Evolutionary conservation across 179 eudicot species (phyloP), one percentile per base, ranked within the genome.

Genomic region (Gypsophila paniculata): DNA sequence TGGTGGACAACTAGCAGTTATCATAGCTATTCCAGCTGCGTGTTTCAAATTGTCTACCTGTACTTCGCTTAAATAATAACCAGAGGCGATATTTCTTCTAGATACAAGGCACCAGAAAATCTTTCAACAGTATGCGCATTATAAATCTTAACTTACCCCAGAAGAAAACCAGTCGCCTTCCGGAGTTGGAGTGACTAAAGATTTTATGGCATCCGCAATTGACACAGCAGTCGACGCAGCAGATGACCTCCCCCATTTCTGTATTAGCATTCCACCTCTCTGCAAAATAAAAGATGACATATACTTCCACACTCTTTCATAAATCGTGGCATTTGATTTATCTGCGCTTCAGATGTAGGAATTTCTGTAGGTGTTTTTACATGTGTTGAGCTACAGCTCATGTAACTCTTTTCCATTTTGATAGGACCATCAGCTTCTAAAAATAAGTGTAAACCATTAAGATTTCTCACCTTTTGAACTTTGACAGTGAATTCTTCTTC

Each of bases 241-340:
- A 52, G 99, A 94, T 48, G 99, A 94, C 81, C 99, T 79, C 76
- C 99, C 99, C 99, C 99, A 94, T 77, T 94, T 94, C 83, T 94
- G 51, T 68, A 94, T 94, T 13, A 94, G 83, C 29, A 71, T 88
- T 0, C 99, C 99, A 48, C 97, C 97, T 84, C 99, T 91, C 99
- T 94, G 85, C 61, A 82, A 51, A 71, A 42, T 8, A 53, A 29
- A 57, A 53, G 17, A 71, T 23, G 8, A 15, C 18, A 49, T 13
- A 5, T 62, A 46, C 23, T 48, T 49, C 23, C 26, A 26, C 44
- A 72, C 59, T 8, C 19, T 29, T 68, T 12, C 0, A 68, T 13
- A 25, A 6, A 29, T 52, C 17, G 5, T 4, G 25, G 23, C 59
- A 17, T 54, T 54, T 54, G 22, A n/a, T 54, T 18, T 53, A 42